Evolutionary conservation across 352 stramenopile genomes (phyloP), one percentile per base, ranked within the genome.

Genomic region (Pilasporangium apinafurcum): DNA sequence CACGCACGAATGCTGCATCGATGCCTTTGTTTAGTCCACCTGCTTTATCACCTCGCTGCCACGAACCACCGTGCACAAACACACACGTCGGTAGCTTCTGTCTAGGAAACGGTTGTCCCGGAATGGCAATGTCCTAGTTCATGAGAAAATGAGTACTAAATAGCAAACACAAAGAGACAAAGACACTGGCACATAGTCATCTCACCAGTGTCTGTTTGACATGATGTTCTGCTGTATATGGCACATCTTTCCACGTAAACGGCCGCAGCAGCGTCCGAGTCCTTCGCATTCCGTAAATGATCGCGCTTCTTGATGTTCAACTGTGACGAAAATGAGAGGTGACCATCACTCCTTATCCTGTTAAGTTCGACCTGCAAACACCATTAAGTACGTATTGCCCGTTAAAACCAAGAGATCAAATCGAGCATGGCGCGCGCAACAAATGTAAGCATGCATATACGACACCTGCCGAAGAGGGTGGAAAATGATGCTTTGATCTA

Each of bases 21-120:
- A 94, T 78, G 25, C 73, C 62, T 28, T 66, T 53, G 38, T 87
- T 91, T 17, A 90, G 60, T 1, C 53, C 44, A 3, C 63, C 75
- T n/a, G 45, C 65, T 44, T 94, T 94, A 58, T 90, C 79, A 9
- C 82, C 82, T 5, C 79, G 75, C 49, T 92, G 79, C 82, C 82
- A 94, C 10, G 82, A 84, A 17, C 82, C 82, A 21, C 82, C 82
- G 39, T 94, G 82, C 3, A 94, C 63, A 42, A 92, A 94, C 36
- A 94, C 65, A 38, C 75, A 88, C 0, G 79, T 82, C 2, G 76
- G 72, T 5, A 83, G 54, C 31, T 68, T 73, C 9, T 49, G 35
- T 16, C 53, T 32, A 3, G 55, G 54, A 10, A 49, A 50, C 10
- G 51, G 50, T 20, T 41, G 43, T 2, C 40, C 60, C 20, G 81